These are phyloP conservation scores for Pythium volutum DNA, from an alignment of 352 stramenopile species.

Conservation along the genomic window DNA sequence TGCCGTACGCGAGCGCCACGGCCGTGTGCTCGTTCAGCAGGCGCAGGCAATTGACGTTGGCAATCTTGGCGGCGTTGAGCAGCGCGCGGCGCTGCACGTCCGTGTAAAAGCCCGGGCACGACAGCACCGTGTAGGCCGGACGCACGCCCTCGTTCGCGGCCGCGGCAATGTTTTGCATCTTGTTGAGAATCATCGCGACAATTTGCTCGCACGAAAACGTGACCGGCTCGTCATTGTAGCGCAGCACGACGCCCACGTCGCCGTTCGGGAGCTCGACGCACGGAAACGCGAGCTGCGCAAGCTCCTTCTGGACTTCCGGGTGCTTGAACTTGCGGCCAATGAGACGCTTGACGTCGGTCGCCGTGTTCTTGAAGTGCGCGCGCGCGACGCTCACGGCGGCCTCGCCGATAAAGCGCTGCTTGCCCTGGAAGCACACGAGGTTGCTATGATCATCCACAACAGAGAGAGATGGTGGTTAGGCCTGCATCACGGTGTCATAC, in stretches of 20 bases:
- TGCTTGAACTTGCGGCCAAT: slow-evolving; percentile 97
- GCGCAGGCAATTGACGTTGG: slow-evolving; percentile 94
- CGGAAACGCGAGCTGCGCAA: slow-evolving; percentile 90
- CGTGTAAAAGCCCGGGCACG: slow-evolving; percentile 97
- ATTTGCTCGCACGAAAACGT: slow-evolving; percentile 96
- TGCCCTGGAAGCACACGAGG: slow-evolving; percentile 85
- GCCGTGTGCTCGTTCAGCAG: slow-evolving; percentile 99
- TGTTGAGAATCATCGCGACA: slow-evolving; percentile 97
- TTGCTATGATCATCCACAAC: slow-evolving; percentile 48
- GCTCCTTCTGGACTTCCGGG: slow-evolving; percentile 94
- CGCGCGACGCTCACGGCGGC: slow-evolving; percentile 88
- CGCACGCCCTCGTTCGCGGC: slow-evolving; percentile 88
- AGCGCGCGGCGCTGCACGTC: slow-evolving; percentile 96
- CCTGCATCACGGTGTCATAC: no score
- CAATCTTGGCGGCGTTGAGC: slow-evolving; percentile 92
- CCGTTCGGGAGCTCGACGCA: slow-evolving; percentile 85
- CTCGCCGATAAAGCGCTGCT: slow-evolving; percentile 94
- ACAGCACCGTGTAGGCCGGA: slow-evolving; percentile 92
- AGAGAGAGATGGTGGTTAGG: no score
- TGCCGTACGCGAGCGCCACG: slow-evolving; percentile 93
- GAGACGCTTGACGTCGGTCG: slow-evolving; percentile 96
- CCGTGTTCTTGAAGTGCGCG: slow-evolving; percentile 98
- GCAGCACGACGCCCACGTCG: slow-evolving; percentile 89
- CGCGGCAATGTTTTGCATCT: slow-evolving; percentile 94
- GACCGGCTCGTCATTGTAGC: slow-evolving; percentile 90